phyloP scores from a whole-genome alignment of 2,329 filamentous ascomycete species.

The Nemania sp. region DNA sequence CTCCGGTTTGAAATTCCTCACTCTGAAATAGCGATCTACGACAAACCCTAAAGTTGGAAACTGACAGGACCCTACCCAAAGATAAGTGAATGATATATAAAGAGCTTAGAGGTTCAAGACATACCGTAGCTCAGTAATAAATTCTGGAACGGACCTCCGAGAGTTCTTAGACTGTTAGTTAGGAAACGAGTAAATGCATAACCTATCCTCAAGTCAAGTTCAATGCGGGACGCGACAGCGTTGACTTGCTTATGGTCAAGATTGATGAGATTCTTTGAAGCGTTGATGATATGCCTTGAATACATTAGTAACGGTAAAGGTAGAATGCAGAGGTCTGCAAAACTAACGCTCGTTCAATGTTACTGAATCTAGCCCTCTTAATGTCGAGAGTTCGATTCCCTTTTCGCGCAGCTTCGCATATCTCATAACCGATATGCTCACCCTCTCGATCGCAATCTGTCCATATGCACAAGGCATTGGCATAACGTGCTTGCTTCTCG shows the following conservation, averaged over 20 bases:
- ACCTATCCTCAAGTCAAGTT: constrained; percentile 92
- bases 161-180: constrained; percentile 78
- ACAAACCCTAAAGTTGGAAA: constrained; percentile 98
- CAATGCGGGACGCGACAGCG: constrained; percentile 89
- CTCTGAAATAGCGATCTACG: constrained; percentile 93
- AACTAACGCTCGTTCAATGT: constrained; percentile 87
- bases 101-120: constrained; percentile 37
- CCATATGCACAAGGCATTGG: constrained; percentile 91
- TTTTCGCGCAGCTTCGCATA: constrained; percentile 81
- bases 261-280: constrained; percentile 79
- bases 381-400: constrained; percentile 81
- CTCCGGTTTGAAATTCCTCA: constrained; percentile 93
- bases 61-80: constrained; percentile 80
- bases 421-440: constrained; percentile 94
- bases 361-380: constrained; percentile 92
- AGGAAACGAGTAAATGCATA: constrained; percentile 92
- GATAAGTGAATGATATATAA: constrained; percentile 30
- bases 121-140: constrained; percentile 84
- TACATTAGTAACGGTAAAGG: constrained; percentile 23
- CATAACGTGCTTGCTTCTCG: constrained; percentile 77
- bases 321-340: not conserved
- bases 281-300: constrained; percentile 82
- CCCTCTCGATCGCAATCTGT: constrained; percentile 98
- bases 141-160: constrained; percentile 75
- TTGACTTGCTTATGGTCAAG: constrained; percentile 89